phyloP scores from a whole-genome alignment of 345 rosid species.

The Tarenaya hassleriana region DNA sequence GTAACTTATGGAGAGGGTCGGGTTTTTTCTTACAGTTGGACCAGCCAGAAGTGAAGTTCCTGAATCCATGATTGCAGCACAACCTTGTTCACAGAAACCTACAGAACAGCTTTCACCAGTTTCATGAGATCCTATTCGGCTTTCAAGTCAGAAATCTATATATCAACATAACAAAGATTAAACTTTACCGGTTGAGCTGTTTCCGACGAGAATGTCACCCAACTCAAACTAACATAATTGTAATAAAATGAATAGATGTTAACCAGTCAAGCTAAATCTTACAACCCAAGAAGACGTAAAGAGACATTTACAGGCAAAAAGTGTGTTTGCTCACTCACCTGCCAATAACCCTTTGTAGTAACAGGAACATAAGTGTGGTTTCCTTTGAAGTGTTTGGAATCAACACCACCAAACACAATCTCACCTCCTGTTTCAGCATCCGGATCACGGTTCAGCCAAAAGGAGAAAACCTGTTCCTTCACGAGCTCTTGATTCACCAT shows the following conservation, averaged over 20 bases:
- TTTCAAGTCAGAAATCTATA: background rate
- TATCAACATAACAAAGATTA: background rate
- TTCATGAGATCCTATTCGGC: background rate
- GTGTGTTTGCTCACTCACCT: constrained; percentile 33
- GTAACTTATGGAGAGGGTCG: background rate
- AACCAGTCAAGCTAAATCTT: background rate
- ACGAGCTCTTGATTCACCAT: constrained; percentile 58
- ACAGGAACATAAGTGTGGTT: constrained; percentile 69
- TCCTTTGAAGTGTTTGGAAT: constrained; percentile 52
- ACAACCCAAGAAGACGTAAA: background rate
- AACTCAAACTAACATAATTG: constrained; percentile 66
- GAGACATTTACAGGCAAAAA: background rate
- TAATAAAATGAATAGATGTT: background rate
- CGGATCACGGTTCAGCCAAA: constrained; percentile 66
- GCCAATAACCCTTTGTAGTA: constrained; percentile 73
- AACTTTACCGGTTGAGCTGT: constrained; percentile 52
- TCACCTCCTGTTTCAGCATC: constrained; percentile 53
- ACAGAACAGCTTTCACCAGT: background rate
- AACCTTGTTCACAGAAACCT: constrained; percentile 55
- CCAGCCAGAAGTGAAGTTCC: constrained; percentile 82
- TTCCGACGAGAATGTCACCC: constrained; percentile 58
- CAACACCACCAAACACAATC: constrained; percentile 81
- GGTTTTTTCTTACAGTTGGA: constrained; percentile 52
- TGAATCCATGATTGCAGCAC: constrained; percentile 72
- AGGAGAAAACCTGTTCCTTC: constrained; percentile 52